Base-by-base conservation (phyloP, 495 filamentous ascomycete genomes). In the Penicillium desertorum region DNA sequence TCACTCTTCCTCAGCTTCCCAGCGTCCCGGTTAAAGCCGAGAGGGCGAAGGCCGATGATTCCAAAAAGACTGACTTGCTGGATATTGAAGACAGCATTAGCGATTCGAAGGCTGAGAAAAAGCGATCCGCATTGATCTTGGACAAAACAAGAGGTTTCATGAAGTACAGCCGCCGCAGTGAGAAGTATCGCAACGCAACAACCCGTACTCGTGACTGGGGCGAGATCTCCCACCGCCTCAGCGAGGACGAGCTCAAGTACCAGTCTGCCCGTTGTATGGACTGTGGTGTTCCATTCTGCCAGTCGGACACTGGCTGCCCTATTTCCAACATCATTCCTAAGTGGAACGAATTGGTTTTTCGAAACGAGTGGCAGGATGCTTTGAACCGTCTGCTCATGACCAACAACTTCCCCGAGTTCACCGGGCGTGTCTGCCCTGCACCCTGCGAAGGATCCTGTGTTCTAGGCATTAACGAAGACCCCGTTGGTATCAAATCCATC, bases 321-420 rank as follows among this genome's bases (percentile, higher is more conserved):
- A 97, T 99, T 75, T 95, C 90, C 65, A 99, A 99, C 78, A 97
- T 99, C 73, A 99, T 99, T 69, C 94, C 94, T 44, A 99, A 99
- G 69, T 99, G 92, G 92, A 98, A 97, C 56, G 95, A 98, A 55
- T 67, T 98, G 17, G 87, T 97, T 1, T 97, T 97, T 78, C 83
- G 88, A 67, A 89, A 89, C 66, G 89, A 96, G 65, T 99, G 94
- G 94, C 86, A 86, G 63, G 94, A 98, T 75, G 94, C 94, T 19
- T 86, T 98, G 17, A 95, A 96, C 76, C 88, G 92, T 47, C 79
- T 99, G 32, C 81, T 98, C 55, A 96, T 96, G 91, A 99, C 94
- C 54, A 99, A 99, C 80, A 97, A 98, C 81, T 98, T 99, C 84
- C 94, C 94, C 25, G 94, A 99, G 69, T 98, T 98, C 75, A 99